Conservation (phyloP, 2,329 filamentous ascomycete species). For the Pyrenochaeta sp. region DNA sequence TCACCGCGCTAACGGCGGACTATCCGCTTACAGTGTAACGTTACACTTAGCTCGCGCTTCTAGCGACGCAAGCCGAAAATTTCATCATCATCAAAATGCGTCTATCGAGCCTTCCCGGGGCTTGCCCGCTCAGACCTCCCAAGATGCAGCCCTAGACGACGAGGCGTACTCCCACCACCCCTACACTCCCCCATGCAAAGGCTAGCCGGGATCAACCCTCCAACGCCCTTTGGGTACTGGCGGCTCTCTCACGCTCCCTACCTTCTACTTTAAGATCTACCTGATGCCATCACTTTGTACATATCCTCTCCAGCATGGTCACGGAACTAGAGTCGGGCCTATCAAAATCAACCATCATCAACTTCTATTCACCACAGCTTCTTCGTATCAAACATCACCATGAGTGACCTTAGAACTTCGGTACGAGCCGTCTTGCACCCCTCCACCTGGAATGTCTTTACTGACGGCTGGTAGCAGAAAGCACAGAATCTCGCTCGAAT, state of each 20-base stretch:
- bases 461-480: constrained; percentile 34
- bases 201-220: constrained; percentile 26
- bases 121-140: constrained; percentile 29
- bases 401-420: constrained; percentile 39
- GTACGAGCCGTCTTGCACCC: constrained; percentile 15
- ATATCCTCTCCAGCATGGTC: constrained; percentile 32
- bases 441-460: not conserved
- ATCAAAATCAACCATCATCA: constrained; percentile 20
- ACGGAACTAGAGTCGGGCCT: constrained; percentile 20
- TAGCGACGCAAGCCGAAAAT: constrained; percentile 13
- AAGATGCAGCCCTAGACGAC: constrained; percentile 24
- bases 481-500: constrained; percentile 65
- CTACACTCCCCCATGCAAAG: constrained; percentile 28
- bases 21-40: constrained; percentile 8
- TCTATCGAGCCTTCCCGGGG: constrained; percentile 19
- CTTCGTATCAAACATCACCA: constrained; percentile 25
- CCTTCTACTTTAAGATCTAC: constrained; percentile 36
- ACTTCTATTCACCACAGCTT: constrained; percentile 12
- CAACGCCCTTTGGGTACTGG: constrained; percentile 25
- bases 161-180: constrained; percentile 24
- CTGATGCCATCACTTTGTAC: constrained; percentile 27
- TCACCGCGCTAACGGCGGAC: not conserved
- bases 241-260: constrained; percentile 28
- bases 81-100: constrained; percentile 15
- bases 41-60: constrained; percentile 3